Evolutionary conservation across 371 early-diverging fungal genomes (phyloP), one percentile per base, ranked within the genome.

Genomic region (Dipsacomyces acuminosporus): DNA sequence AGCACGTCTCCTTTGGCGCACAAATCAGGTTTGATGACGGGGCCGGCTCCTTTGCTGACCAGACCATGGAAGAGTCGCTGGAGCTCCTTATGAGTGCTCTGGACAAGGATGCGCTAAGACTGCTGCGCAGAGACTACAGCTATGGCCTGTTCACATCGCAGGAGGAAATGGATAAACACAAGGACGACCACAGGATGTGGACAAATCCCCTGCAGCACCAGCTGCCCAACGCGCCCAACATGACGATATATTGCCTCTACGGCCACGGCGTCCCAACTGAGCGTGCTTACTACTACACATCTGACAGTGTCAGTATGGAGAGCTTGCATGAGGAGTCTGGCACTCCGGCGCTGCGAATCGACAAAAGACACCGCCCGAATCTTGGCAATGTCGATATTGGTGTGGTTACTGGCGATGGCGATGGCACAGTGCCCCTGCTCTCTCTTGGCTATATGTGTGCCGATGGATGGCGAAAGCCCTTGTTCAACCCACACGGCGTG

Each of bases 391-490:
- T 63, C 25, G 78, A 80, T 42, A 80, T 78, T 11, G 84, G 85
- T 6, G 74, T 82, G 8, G 73, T 80, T 8, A 35, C 49, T 26
- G 45, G 65, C 35, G 50, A 62, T 47, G 90, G 96, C 11, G 96
- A 96, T 72, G 93, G 92, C 21, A 93, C 96, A 0, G 96, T 96
- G 0, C 94, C 94, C 0, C 59, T 95, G 21, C 51, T 96, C 17
- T 91, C 92, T 2, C 72, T 86, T 11, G 95, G 94, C 9, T 93
- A 90, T 71, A 96, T 97, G 96, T 91, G 94, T 46, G 82, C 80
- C 1, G 80, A 84, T 20, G 95, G 91, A 7, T 96, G 98, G 98
- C 83, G 80, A 47, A 83, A 84, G 52, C 75, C 79, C 21, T 71
- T 78, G 18, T 80, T 81, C 45, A 97, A 97, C 61, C 96, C 96